Conservation (phyloP, 306 rosid genomes). For the Parietaria judaica region DNA sequence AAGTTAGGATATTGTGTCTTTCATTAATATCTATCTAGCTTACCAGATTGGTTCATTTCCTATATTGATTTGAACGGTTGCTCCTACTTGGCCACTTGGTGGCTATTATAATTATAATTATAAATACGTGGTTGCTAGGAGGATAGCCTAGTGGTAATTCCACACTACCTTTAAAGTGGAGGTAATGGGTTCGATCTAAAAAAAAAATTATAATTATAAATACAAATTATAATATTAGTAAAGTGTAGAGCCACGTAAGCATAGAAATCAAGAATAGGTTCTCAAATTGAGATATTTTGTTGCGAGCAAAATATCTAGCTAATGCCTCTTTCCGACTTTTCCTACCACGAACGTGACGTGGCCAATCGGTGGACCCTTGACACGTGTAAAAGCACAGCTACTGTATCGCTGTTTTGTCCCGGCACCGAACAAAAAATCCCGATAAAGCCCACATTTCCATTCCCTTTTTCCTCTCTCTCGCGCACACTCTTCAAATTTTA, state of each 20-base stretch:
- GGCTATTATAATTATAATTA: too few species aligned
- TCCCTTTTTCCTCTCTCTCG: constrained; percentile 9
- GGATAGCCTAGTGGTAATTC: too few species aligned
- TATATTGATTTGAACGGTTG: too few species aligned
- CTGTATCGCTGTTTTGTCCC: constrained; percentile 40
- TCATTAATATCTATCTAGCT: too few species aligned
- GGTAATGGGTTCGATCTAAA: too few species aligned
- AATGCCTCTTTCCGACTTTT: constrained; percentile 7
- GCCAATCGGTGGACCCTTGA: constrained; percentile 36
- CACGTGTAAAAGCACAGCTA: constrained; percentile 79
- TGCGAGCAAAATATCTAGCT: constrained; percentile 43
- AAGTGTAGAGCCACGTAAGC: not conserved
- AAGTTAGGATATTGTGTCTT: too few species aligned
- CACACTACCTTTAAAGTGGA: too few species aligned
- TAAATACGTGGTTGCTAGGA: too few species aligned
- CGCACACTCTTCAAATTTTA: not conserved
- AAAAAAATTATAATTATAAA: too few species aligned
- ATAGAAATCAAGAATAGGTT: not conserved
- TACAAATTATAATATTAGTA: too few species aligned
- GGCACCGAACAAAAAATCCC: constrained; percentile 20
- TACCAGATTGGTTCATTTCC: too few species aligned
- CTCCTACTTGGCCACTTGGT: too few species aligned
- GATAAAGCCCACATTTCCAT: not conserved
- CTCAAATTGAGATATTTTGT: constrained; percentile 38
- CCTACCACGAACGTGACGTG: constrained; percentile 38